Base-by-base conservation (phyloP, 1,284 basidiomycete species). In the Sanghuangporus baumii region DNA sequence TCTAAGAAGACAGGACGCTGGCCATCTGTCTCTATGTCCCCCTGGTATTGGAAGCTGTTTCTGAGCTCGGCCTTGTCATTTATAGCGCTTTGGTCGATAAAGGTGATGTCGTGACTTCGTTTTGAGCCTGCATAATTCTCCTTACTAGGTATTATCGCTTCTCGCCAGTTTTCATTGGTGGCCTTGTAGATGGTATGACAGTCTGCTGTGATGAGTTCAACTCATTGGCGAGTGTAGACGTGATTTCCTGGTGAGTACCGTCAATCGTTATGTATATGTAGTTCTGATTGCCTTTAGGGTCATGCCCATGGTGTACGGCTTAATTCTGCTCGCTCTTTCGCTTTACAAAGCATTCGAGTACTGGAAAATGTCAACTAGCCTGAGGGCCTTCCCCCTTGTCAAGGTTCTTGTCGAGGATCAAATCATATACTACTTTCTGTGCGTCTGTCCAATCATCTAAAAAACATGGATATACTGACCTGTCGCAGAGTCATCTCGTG, bases 391-490 rank as follows among this genome's bases (percentile, higher is more conserved):
- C 36, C 40, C 16, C 9, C 56, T 58, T 6, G 56, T 58, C n/a
- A 46, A 31, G n/a, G 38, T 58, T 4, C 56, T 58, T 26, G 36
- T 58, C 56, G 14, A 58, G 47, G 56, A 58, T 47, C 56, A 58
- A 34, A 40, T 58, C 41, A 18, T 58, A 12, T 58, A 50, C 38
- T 57, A 26, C 31, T 34, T 58, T 43, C 11, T 43, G 56, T 58
- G n/a, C n/a, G 55, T 41, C 12, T 14, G 5, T 43, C 41, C 14
- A 12, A 18, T 18, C 18, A 18, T 8, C 41, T 43, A 43, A 7
- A 7, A 14, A 43, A 3, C 41, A 12, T 43, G n/a, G 12, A 18
- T 43, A 3, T 14, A 12, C 41, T 18, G 41, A 18, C 18, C 41
- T 43, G 2, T 18, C 47, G n/a, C 20, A 48, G 47, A 3, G 14